Conservation (phyloP, 2,329 filamentous ascomycete genomes). For the Ophiostoma sp. region DNA sequence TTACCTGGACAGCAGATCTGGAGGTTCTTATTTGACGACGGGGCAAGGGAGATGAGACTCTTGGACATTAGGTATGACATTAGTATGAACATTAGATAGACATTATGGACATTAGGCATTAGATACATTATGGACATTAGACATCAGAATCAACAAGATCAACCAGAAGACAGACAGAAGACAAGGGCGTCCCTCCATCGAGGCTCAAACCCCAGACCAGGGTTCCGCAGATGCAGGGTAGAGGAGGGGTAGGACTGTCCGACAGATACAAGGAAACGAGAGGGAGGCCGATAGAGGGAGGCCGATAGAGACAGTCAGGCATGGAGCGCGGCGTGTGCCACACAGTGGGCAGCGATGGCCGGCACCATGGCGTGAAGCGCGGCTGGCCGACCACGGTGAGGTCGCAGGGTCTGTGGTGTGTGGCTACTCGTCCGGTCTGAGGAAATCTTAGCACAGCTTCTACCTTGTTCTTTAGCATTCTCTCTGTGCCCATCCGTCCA, state of each 20-base stretch:
- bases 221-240: background rate
- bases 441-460: background rate
- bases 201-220: background rate
- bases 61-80: too few relatives aligned
- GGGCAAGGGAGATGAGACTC: background rate
- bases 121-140: too few relatives aligned
- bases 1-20: background rate
- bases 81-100: too few relatives aligned
- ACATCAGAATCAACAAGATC: background rate
- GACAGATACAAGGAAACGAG: background rate
- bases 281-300: background rate
- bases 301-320: background rate
- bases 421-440: background rate
- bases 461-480: background rate
- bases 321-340: conserved; percentile 4
- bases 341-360: background rate
- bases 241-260: conserved; percentile 3
- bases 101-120: too few relatives aligned
- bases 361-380: background rate
- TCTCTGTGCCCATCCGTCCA: background rate
- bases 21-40: background rate
- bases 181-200: background rate
- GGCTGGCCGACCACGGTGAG: conserved; percentile 9
- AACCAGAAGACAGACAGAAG: too few relatives aligned
- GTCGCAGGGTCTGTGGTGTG: background rate